Percentiles rank a stretch among this genome's conserved stretches.
phyloP scores from a whole-genome alignment of 1,284 basidiomycete species.

The Trichosporon inkin region DNA sequence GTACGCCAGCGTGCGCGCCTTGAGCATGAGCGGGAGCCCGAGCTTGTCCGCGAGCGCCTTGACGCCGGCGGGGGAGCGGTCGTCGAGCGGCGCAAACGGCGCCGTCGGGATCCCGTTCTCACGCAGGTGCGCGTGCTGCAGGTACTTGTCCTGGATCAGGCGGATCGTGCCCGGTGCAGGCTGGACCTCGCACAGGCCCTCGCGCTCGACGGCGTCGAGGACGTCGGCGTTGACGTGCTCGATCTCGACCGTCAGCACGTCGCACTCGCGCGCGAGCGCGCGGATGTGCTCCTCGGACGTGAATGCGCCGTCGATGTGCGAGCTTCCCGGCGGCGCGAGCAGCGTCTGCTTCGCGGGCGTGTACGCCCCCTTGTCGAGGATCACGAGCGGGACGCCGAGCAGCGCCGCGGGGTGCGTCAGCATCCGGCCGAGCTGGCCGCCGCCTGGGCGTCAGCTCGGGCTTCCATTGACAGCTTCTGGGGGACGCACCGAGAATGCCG shows the following conservation, averaged over 20 bases:
- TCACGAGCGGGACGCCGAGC: conserved; percentile 78
- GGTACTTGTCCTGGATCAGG: conserved; percentile 92
- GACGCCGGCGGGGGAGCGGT: conserved; percentile 56
- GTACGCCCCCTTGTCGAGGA: conserved; percentile 75
- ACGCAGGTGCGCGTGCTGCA: conserved; percentile 76
- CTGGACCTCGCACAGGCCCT: conserved; percentile 65
- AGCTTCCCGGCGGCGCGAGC: conserved; percentile 55
- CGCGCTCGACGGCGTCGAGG: conserved; percentile 62
- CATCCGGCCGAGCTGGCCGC: conserved; percentile 98
- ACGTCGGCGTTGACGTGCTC: conserved; percentile 88
- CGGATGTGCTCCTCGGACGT: conserved; percentile 74
- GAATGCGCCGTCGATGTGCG: conserved; percentile 87
- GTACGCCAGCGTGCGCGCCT: conserved; percentile 89
- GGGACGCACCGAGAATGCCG: conserved; percentile 47
- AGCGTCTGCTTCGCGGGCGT: conserved; percentile 90
- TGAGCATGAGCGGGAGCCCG: conserved; percentile 92
- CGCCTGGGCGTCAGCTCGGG: conserved; percentile 57
- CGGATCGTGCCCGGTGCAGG: conserved; percentile 79
- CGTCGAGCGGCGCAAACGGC: conserved; percentile 60
- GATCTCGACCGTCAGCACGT: conserved; percentile 93
- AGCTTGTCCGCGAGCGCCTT: conserved; percentile 57
- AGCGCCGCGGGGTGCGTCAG: conserved; percentile 85
- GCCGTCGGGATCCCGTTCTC: conserved; percentile 64
- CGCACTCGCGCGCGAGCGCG: conserved; percentile 73
- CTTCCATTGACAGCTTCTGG: neutral